Base-by-base conservation (phyloP, 768 basidiomycete species). In the Hericium erinaceus region DNA sequence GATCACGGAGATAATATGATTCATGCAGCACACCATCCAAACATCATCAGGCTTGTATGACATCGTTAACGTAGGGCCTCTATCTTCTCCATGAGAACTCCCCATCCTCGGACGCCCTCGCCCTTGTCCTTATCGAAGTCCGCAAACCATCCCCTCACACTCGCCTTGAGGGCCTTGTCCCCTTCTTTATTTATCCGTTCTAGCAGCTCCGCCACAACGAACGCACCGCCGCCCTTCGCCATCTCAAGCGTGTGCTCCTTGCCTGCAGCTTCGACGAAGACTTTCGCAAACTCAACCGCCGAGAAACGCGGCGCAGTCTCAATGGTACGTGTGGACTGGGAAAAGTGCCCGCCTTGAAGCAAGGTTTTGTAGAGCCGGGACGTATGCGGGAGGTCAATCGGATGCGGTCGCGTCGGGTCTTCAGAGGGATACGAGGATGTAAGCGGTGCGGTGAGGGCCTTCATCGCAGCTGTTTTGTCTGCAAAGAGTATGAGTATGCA, bases 331-430 rank as follows among this genome's bases (percentile, higher is more conserved):
- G 82, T 78, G 0, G 78, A 68, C 37, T 83, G 85, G 59, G 82
- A 84, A 71, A 84, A 97, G 67, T 95, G 92, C 0, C 94, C 94
- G 5, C 94, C 94, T 67, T 95, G 92, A 1, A 97, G 77, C 6
- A 97, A 81, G 6, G 83, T 84, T 68, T 97, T 97, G 78, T 92
- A 95, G 52, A 94, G 66, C 41, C 94, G 80, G 3, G 89, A 86
- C 0, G 86, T 81, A 64, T 92, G 91, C 1, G 92, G 82, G 12
- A 93, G 77, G 65, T 95, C 87, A 58, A 95, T 86, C 15, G 80
- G 79, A 69, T 93, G 90, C 0, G 79, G 77, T 11, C 67, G 68
- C 11, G 73, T 58, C 0, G 74, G 57, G 53, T 83, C 80, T 5
- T 75, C 64, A 20, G 81, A 76, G 0, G 85, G 82, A 66, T 87